Base-by-base conservation (phyloP, 2,329 filamentous ascomycete species). In the Myriangium duriaei region DNA sequence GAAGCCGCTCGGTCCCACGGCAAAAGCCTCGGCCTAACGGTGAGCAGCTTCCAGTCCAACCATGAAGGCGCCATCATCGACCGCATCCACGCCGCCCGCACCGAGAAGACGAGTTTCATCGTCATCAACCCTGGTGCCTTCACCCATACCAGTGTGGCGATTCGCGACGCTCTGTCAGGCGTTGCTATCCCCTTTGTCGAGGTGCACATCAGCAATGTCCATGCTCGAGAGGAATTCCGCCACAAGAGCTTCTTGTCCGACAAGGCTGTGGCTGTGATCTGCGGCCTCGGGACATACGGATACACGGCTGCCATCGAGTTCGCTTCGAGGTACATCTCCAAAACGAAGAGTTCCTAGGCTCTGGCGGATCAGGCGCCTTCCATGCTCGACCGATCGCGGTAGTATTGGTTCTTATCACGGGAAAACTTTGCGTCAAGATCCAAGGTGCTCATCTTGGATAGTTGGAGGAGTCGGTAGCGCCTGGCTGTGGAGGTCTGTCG, bases 81-180 rank as follows among this genome's bases (percentile, higher is more conserved):
- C 60, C 71, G 77, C 43, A 79, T 88, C 46, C 81, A 87, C 39
- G 68, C 67, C 12, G 79, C 79, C 0, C 68, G 75, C 1, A 28
- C 11, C 4, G 62, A 58, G 16, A 62, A 63, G 1, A 61, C 74
- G 13, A 76, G 81, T 44, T 78, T 69, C 45, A 72, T 82, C 47
- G 62, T 87, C 51, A 84, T 87, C 62, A 87, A 87, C 59, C 75
- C 81, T 0, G 82, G 74, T 2, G 82, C 71, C 0, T 76, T 76
- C 49, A 86, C 81, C 1, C 82, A 88, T 57, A 85, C 81, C 1
- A 81, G 74, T 50, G 76, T 87, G 1, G 79, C 76, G 1, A 67
- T 87, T 41, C 67, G 82, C n/a, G 82, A 87, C 55, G 81, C 82
- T 0, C 59, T 87, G 16, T 55, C 76, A 0, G 79, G 74, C 3